Evolutionary conservation across 257 asterid species (phyloP).

Genomic region (Solanum rostratum): DNA sequence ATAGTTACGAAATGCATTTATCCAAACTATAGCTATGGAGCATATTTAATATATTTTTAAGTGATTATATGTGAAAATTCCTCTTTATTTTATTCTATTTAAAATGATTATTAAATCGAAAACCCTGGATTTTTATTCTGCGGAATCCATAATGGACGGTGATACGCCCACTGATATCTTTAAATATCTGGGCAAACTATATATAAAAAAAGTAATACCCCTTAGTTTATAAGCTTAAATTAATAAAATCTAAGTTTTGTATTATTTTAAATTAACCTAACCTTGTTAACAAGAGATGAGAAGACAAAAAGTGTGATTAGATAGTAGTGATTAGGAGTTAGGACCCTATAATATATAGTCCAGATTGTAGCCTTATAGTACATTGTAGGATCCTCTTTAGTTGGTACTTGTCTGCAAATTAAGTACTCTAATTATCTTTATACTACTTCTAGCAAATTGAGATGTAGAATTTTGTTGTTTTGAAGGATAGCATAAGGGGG

Average conservation of each 20-base stretch:
- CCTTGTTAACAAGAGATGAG: background rate
- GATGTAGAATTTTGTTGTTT: background rate
- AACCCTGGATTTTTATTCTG: background rate
- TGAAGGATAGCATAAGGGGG: background rate
- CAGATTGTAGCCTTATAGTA: background rate
- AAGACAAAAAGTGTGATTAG: background rate
- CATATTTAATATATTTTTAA: too few relatives aligned
- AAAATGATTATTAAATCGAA: too few relatives aligned
- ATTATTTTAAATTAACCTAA: background rate
- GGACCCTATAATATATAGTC: background rate
- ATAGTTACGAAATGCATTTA: too few relatives aligned
- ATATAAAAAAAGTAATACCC: background rate
- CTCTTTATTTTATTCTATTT: too few relatives aligned
- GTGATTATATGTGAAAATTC: too few relatives aligned
- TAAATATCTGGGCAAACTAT: background rate
- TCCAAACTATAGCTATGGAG: too few relatives aligned
- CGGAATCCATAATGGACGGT: background rate
- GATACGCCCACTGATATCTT: background rate
- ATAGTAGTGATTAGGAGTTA: background rate
- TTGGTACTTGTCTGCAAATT: background rate
- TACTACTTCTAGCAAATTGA: too few relatives aligned
- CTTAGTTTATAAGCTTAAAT: background rate
- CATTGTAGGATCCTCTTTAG: background rate
- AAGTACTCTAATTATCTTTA: background rate
- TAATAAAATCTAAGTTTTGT: background rate